Evolutionary conservation across 2,329 filamentous ascomycete genomes (phyloP).

Genomic region (Pseudogymnoascus sp.): DNA sequence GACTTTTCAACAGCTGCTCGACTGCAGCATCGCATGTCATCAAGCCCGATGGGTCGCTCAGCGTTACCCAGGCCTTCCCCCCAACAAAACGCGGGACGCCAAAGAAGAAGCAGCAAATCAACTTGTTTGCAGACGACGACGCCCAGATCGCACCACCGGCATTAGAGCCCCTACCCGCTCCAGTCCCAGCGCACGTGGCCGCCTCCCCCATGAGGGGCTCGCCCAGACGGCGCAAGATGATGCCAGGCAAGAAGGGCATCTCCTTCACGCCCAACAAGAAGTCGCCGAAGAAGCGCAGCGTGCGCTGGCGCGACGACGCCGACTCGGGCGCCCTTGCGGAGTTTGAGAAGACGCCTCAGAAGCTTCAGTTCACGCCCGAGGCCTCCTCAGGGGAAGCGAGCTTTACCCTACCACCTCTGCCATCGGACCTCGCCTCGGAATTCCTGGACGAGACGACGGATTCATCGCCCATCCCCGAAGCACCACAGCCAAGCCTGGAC

Average conservation of each 20-base stretch:
- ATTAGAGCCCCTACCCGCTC: slow-evolving; percentile 33
- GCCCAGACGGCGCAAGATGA: slow-evolving; percentile 67
- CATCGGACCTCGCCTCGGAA: slow-evolving; percentile 41
- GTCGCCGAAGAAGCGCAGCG: slow-evolving; percentile 62
- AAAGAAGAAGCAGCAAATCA: slow-evolving; percentile 56
- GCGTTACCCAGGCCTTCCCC: slow-evolving; percentile 57
- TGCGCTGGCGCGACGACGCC: slow-evolving; percentile 89
- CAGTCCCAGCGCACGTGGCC: slow-evolving; percentile 32
- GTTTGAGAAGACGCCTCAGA: slow-evolving; percentile 83
- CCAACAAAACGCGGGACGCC: slow-evolving; percentile 68
- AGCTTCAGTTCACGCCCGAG: slow-evolving; percentile 51
- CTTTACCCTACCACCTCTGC: slow-evolving; percentile 40
- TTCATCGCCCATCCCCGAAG: slow-evolving; percentile 48
- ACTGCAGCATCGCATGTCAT: slow-evolving; percentile 74
- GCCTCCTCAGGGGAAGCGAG: slow-evolving; percentile 39
- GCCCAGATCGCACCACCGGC: slow-evolving; percentile 18
- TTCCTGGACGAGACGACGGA: slow-evolving; percentile 33
- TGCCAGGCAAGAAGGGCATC: slow-evolving; percentile 60
- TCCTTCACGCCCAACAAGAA: slow-evolving; percentile 79
- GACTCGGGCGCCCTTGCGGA: slow-evolving; percentile 81
- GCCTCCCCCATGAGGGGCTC: slow-evolving; percentile 66
- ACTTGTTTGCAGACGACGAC: slow-evolving; percentile 23
- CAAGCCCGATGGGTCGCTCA: slow-evolving; percentile 70
- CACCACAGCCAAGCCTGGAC: slow-evolving; percentile 51
- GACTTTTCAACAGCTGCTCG: slow-evolving; percentile 70